Percentiles rank a stretch among this genome's conserved stretches.
phyloP scores from a whole-genome alignment of 192 early-diverging fungal species.

The Cladochytrium replicatum region DNA sequence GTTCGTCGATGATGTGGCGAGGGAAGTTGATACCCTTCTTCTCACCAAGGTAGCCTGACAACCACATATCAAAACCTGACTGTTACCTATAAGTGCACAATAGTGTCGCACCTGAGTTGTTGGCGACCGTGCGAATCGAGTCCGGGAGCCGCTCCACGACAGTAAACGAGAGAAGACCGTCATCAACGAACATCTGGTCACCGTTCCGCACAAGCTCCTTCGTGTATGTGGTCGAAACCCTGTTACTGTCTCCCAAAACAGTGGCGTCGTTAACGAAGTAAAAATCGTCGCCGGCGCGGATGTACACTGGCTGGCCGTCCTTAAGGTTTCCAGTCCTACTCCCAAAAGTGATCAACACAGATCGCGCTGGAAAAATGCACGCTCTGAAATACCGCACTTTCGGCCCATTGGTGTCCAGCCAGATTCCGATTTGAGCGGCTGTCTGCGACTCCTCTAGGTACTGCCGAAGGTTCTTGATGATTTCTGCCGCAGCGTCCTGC shows the following conservation, averaged over 20 bases:
- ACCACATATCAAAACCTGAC: background rate
- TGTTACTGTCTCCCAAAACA: slow-evolving; percentile 40
- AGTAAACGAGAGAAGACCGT: slow-evolving; percentile 90
- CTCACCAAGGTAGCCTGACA: slow-evolving; percentile 33
- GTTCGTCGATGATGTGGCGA: slow-evolving; percentile 36
- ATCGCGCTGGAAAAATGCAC: no score
- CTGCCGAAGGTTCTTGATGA: slow-evolving; percentile 32
- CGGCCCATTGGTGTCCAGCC: slow-evolving; percentile 52
- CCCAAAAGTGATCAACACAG: background rate
- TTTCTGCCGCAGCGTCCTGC: slow-evolving; percentile 38
- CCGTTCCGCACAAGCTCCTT: slow-evolving; percentile 44
- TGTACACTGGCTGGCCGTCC: slow-evolving; percentile 26
- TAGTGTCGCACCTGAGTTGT: slow-evolving; percentile 34
- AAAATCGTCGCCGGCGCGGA: slow-evolving; percentile 42
- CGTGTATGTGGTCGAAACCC: slow-evolving; percentile 35
- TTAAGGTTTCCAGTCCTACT: slow-evolving; percentile 38
- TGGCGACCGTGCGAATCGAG: slow-evolving; percentile 31
- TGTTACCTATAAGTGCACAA: slow-evolving; percentile 5
- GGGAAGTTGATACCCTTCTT: slow-evolving; percentile 56
- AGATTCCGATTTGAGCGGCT: slow-evolving; percentile 40
- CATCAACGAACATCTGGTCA: slow-evolving; percentile 70
- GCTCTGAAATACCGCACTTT: slow-evolving; percentile 52
- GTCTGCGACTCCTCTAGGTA: slow-evolving; percentile 21
- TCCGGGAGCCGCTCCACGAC: slow-evolving; percentile 59
- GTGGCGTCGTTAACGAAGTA: slow-evolving; percentile 42